Percentiles rank a stretch among this genome's conserved stretches.
phyloP scores from a whole-genome alignment of 2,329 filamentous ascomycete genomes.

The Pseudogymnoascus sp. region DNA sequence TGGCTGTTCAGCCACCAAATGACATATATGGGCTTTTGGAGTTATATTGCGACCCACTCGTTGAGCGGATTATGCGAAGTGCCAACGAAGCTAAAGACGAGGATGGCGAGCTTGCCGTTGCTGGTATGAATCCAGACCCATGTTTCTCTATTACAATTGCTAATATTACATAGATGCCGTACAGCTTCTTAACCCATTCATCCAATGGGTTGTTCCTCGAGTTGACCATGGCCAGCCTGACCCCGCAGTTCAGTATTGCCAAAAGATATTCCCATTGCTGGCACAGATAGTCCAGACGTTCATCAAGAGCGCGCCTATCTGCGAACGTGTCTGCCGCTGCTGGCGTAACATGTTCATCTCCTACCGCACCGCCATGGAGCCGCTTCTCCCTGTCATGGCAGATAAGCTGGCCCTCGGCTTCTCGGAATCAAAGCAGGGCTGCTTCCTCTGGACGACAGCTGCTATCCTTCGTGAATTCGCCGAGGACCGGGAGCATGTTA shows the following conservation, averaged over 20 bases:
- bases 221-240: slow-evolving; percentile 66
- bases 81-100: slow-evolving; percentile 80
- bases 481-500: slow-evolving; percentile 77
- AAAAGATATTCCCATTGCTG: slow-evolving; percentile 84
- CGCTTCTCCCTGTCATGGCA: slow-evolving; percentile 75
- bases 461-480: slow-evolving; percentile 94
- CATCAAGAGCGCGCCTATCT: slow-evolving; percentile 74
- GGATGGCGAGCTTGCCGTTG: slow-evolving; percentile 74
- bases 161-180: slow-evolving; percentile 60
- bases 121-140: slow-evolving; percentile 46
- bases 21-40: slow-evolving; percentile 82
- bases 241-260: slow-evolving; percentile 91
- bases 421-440: slow-evolving; percentile 77
- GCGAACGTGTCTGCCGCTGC: slow-evolving; percentile 87
- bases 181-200: slow-evolving; percentile 84
- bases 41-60: slow-evolving; percentile 84
- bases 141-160: background rate
- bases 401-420: slow-evolving; percentile 85
- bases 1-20: slow-evolving; percentile 72
- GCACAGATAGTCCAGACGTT: slow-evolving; percentile 84
- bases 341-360: slow-evolving; percentile 97
- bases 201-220: slow-evolving; percentile 68
- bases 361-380: slow-evolving; percentile 81
- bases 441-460: slow-evolving; percentile 97
- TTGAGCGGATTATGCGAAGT: slow-evolving; percentile 75